Conservation (phyloP, 345 rosid species). For the Syzygium oleosum region DNA sequence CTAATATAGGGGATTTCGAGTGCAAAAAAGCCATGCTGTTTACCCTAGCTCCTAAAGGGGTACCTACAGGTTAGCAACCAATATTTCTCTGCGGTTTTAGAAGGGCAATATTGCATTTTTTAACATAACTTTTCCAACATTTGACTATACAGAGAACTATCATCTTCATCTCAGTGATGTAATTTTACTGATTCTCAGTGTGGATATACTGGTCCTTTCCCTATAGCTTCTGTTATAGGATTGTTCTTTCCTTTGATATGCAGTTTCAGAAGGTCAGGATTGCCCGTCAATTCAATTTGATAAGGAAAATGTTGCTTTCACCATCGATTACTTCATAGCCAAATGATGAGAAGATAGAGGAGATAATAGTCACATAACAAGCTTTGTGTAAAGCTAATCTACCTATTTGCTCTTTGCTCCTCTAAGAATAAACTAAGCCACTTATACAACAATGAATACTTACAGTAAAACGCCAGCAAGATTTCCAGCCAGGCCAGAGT, state of each 20-base stretch:
- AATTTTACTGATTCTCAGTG: neutral
- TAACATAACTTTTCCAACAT: neutral
- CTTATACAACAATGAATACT: slow-evolving; percentile 16
- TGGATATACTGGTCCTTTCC: neutral
- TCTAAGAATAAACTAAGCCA: neutral
- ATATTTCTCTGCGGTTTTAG: neutral
- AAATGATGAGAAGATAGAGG: neutral
- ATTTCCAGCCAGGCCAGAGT: slow-evolving; percentile 78
- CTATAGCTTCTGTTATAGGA: neutral
- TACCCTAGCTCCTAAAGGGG: neutral
- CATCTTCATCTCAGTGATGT: neutral
- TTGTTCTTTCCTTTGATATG: neutral
- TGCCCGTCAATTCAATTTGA: neutral
- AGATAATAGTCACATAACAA: neutral
- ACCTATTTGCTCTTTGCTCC: neutral
- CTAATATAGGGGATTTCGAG: neutral
- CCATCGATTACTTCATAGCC: neutral
- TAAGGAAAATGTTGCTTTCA: neutral
- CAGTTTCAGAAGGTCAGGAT: neutral
- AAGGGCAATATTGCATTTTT: neutral
- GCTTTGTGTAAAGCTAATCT: neutral
- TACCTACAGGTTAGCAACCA: neutral
- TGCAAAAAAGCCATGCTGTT: neutral
- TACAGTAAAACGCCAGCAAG: slow-evolving; percentile 75
- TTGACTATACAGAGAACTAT: neutral